These are phyloP conservation scores for Geoglossum glabrum DNA, from an alignment of 495 filamentous ascomycete species.

Conservation along the genomic window DNA sequence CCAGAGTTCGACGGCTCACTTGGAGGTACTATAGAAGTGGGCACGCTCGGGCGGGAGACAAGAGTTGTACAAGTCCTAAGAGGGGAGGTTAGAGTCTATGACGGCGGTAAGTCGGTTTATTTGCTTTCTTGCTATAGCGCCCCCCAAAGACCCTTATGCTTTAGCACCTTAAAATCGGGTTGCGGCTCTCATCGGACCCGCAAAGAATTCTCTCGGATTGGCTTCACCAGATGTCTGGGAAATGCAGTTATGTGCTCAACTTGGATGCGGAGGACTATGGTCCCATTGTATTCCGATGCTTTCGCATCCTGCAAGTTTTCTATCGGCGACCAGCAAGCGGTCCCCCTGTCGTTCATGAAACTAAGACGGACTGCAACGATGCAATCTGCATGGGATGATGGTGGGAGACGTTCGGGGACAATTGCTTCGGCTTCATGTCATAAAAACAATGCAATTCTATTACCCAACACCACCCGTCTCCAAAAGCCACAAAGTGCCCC, in stretches of 20 bases:
- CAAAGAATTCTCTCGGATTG: not conserved
- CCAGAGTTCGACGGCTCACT: slow-evolving; percentile 81
- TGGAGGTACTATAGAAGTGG: slow-evolving; percentile 64
- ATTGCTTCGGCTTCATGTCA: slow-evolving; percentile 1
- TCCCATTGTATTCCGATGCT: not conserved
- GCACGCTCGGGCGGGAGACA: slow-evolving; percentile 48
- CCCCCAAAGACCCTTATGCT: not conserved
- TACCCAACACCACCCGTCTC: not conserved
- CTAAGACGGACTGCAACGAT: not conserved
- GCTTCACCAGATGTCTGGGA: not conserved
- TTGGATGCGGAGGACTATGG: not conserved
- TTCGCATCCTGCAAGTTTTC: not conserved
- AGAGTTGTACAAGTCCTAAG: slow-evolving; percentile 70
- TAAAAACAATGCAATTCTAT: slow-evolving; percentile 4
- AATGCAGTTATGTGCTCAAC: not conserved
- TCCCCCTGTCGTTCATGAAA: not conserved
- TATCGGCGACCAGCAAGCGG: not conserved
- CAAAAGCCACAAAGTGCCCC: not conserved
- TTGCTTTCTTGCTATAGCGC: not conserved
- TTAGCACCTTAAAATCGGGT: not conserved
- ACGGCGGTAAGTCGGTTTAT: slow-evolving; percentile 44
- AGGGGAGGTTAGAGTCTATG: slow-evolving; percentile 70
- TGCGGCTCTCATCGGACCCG: not conserved
- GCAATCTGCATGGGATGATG: not conserved
- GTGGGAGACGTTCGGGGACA: not conserved